Evolutionary conservation across 1,139 yeast species (phyloP), one percentile per base, ranked within the genome.

Genomic region (Candida glucosophila): DNA sequence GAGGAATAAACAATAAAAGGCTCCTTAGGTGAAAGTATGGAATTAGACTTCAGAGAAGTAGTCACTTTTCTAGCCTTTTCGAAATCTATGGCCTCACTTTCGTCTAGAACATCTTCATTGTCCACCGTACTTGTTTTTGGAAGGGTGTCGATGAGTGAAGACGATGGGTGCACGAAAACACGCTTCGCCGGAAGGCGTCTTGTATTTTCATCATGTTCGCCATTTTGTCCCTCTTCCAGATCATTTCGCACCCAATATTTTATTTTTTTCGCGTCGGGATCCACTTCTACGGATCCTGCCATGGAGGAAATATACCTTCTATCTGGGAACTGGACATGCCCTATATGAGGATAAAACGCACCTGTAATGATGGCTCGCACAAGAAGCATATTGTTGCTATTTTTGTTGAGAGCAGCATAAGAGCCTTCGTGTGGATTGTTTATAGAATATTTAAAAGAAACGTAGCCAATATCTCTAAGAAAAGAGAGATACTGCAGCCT

Each of bases 151-250:
- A 83, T 82, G 22, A 81, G 41, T 2, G 78, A 64, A 0, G 95
- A 83, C 0, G 90, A 75, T 1, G 96, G 95, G 44, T 86, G 95
- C 10, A 83, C 52, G 36, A 82, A 86, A 0, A 85, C 83, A 27
- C 95, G 56, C 0, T 67, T 58, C 0, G 80, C 73, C 1, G 85
- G 83, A 3, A 66, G 41, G 12, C 34, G 6, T 11, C 5, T 11
- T 11, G 6, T 5, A 11, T 14, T 6, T 6, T 12, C 10, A 8
- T 19, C 21, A 10, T n/a, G 11, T 7, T 18, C 14, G 8, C 19
- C 14, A 12, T 7, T 34, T 7, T 35, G 40, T 2, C 31, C 30
- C 7, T 25, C 14, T 5, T 28, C 31, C 2, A 41, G 32, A 4
- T 22, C 42, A 26, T 75, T 77, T 41, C 79, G 55, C 26, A 78